Conservation (phyloP, 306 rosid species). For the Hylodesmum podocarpum region DNA sequence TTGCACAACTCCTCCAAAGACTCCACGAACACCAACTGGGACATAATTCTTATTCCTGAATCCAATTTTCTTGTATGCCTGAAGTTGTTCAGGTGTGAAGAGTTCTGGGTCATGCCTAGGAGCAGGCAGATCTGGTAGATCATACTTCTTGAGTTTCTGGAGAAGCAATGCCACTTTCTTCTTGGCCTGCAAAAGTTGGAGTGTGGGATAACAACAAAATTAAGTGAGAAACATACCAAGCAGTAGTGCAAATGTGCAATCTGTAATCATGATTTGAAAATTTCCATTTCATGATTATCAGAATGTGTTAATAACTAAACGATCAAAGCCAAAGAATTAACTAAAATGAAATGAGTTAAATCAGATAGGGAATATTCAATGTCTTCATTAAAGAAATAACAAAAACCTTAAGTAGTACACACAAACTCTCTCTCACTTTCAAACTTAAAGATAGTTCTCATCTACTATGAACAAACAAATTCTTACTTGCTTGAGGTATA, state of each 20-base stretch:
- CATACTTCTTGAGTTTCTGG: conserved; percentile 93
- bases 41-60: conserved; percentile 92
- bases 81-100: conserved; percentile 85
- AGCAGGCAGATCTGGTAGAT: conserved; percentile 86
- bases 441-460: not conserved
- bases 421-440: not conserved
- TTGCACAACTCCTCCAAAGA: conserved; percentile 98
- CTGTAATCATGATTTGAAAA: not conserved
- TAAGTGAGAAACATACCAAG: not conserved
- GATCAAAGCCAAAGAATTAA: conserved; percentile 7
- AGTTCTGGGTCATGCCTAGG: conserved; percentile 95
- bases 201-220: not conserved
- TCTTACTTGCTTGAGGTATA: not conserved
- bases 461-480: not conserved
- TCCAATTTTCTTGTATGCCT: conserved; percentile 85
- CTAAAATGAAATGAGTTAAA: not conserved
- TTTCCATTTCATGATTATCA: conserved; percentile 1
- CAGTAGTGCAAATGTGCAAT: not conserved
- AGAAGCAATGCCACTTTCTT: conserved; percentile 89
- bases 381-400: conserved; percentile 4
- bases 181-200: conserved; percentile 74
- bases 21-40: conserved; percentile 99
- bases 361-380: not conserved
- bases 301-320: not conserved
- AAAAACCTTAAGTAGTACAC: not conserved